Evolutionary conservation across 208 protist genomes (phyloP).

Genomic region (Acanthamoeba triangularis): DNA sequence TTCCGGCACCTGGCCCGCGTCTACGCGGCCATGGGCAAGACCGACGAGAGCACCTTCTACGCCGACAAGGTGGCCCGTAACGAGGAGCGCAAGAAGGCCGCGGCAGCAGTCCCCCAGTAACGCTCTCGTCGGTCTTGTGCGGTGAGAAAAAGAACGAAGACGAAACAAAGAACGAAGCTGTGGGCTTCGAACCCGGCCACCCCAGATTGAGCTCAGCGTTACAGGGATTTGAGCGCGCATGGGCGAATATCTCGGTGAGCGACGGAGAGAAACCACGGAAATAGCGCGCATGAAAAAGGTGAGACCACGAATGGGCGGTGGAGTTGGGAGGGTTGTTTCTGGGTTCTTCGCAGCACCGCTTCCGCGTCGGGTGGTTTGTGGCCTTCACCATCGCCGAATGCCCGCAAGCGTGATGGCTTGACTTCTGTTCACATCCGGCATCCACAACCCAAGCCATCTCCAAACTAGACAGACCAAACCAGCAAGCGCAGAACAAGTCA

Average conservation of each 20-base stretch:
- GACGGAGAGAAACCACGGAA: not conserved
- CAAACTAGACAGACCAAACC: no score
- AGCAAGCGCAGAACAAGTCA: no score
- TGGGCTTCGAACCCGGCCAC: not conserved
- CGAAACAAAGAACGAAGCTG: no score
- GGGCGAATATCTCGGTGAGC: no score
- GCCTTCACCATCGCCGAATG: no score
- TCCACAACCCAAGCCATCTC: no score
- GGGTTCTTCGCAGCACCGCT: not conserved
- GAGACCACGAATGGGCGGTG: not conserved
- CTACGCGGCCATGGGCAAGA: not conserved
- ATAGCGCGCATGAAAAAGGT: not conserved
- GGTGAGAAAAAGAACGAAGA: no score
- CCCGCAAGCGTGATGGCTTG: no score
- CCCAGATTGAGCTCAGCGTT: no score
- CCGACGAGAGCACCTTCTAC: conserved; percentile 17
- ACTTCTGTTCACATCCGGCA: no score
- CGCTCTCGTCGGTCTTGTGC: not conserved
- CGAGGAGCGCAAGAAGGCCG: not conserved
- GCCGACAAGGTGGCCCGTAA: not conserved
- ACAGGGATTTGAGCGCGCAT: no score
- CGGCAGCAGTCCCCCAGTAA: not conserved
- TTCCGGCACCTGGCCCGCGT: not conserved
- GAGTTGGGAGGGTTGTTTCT: not conserved
- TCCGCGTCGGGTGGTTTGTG: no score